These are phyloP conservation scores for Nicotiana knightiana DNA, from an alignment of 257 asterid genomes.

Conservation along the genomic window DNA sequence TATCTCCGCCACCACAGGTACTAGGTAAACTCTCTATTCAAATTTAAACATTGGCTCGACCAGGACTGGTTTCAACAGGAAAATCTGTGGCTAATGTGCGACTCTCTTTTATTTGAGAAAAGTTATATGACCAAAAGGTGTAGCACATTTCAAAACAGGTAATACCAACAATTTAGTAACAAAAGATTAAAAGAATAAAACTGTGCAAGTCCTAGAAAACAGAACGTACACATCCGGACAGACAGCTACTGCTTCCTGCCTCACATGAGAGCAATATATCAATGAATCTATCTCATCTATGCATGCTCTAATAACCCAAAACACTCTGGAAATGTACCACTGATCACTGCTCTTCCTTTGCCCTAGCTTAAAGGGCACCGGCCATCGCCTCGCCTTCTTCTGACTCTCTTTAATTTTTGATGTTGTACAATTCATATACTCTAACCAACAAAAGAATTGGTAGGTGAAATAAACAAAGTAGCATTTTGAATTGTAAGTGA, in stretches of 20 bases:
- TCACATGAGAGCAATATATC: not conserved
- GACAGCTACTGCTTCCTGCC: not conserved
- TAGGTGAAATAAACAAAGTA: not conserved
- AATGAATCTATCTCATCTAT: not conserved
- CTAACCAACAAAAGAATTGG: not conserved
- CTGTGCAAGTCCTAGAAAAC: not conserved
- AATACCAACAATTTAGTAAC: not conserved
- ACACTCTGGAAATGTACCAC: not conserved
- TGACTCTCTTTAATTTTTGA: not conserved
- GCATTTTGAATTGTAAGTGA: too few relatives aligned
- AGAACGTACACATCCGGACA: not conserved
- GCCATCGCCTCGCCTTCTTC: not conserved
- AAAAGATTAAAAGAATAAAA: not conserved
- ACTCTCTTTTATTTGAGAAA: not conserved
- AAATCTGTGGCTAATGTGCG: not conserved
- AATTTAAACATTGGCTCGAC: not conserved
- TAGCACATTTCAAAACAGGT: not conserved
- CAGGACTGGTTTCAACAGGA: not conserved
- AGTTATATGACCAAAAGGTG: not conserved
- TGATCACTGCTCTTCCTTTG: not conserved
- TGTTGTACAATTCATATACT: not conserved
- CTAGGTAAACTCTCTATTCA: not conserved
- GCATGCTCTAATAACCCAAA: not conserved
- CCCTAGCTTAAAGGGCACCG: slow-evolving; percentile 12
- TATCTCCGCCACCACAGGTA: too few relatives aligned